Conservation (phyloP, 78 protist species). For the Guillardia theta region DNA sequence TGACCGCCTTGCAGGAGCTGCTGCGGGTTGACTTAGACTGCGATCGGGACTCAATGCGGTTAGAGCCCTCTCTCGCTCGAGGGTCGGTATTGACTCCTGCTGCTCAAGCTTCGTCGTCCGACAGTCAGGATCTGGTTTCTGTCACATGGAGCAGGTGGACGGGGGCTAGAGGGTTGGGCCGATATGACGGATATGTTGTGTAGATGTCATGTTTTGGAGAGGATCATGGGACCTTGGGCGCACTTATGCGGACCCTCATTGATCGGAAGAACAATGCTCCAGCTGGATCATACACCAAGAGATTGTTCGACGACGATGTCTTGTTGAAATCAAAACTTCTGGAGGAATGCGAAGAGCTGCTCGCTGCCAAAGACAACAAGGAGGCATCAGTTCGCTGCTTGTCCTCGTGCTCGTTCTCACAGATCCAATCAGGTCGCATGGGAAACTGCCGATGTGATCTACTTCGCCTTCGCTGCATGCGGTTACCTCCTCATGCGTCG, state of each 20-base stretch:
- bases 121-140: constrained; percentile 52
- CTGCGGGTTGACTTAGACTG: constrained; percentile 54
- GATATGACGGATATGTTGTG: background rate
- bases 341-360: constrained; percentile 66
- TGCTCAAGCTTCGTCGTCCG: constrained; percentile 27
- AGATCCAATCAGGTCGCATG: constrained; percentile 38
- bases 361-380: background rate
- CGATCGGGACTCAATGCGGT: constrained; percentile 63
- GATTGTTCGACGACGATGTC: constrained; percentile 63
- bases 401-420: constrained; percentile 10
- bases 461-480: constrained; percentile 51
- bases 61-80: background rate
- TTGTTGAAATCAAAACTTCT: constrained; percentile 59
- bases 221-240: background rate
- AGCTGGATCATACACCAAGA: constrained; percentile 65
- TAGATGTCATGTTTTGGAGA: background rate
- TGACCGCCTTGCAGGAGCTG: constrained; percentile 49
- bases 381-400: too few relatives aligned
- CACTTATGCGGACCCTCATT: constrained; percentile 18
- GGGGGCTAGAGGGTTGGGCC: background rate
- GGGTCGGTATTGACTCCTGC: background rate
- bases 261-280: constrained; percentile 32
- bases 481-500: background rate
- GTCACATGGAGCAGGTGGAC: constrained; percentile 41
- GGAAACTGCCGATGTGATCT: constrained; percentile 75